A percentile compares a stretch with the other conserved stretches of the same genome.
These are phyloP conservation scores for Hordeum marinum DNA, from an alignment of 176 grass and related monocot genomes.

Conservation along the genomic window DNA sequence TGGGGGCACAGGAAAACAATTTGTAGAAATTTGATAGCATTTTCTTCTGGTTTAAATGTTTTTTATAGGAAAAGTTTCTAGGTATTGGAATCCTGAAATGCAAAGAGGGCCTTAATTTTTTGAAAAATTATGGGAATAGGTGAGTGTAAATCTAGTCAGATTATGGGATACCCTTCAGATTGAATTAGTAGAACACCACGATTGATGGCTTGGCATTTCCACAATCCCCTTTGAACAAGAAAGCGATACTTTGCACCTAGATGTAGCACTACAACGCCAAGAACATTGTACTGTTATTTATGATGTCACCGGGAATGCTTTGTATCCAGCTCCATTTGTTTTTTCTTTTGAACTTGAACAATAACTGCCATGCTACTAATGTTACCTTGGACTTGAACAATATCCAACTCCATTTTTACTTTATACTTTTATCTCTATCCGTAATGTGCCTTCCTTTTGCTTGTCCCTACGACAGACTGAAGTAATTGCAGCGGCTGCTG, in stretches of 20 bases:
- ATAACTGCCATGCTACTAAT: neutral
- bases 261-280: slow-evolving; percentile 6
- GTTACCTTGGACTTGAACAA: neutral
- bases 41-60: neutral
- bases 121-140: neutral
- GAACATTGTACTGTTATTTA: slow-evolving; percentile 5
- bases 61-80: neutral
- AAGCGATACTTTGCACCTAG: neutral
- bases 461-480: slow-evolving; percentile 65
- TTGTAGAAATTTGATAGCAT: neutral
- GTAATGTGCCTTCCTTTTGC: slow-evolving; percentile 19
- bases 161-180: neutral
- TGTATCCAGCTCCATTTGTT: neutral
- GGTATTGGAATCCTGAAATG: neutral
- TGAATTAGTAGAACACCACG: slow-evolving; percentile 22
- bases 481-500: slow-evolving; percentile 96
- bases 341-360: neutral
- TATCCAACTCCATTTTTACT: neutral
- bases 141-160: neutral
- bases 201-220: slow-evolving; percentile 12
- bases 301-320: neutral
- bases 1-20: neutral
- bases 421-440: slow-evolving; percentile 12
- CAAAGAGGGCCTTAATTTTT: neutral
- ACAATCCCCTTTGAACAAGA: neutral